Conservation (phyloP, 768 basidiomycete species). For the Strobilomyces dryophilus region DNA sequence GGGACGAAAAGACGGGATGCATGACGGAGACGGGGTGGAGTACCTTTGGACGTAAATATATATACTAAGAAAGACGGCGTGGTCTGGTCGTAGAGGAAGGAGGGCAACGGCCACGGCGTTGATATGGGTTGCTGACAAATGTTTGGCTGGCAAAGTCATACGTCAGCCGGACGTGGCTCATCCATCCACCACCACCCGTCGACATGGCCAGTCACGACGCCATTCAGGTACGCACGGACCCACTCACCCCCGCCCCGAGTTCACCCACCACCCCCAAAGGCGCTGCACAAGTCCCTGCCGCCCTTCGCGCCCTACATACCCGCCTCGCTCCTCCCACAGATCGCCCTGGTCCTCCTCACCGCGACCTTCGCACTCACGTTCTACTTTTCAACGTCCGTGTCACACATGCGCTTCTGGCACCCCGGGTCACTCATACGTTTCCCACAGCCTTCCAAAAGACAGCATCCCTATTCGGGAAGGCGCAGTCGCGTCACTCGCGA, state of each 20-base stretch:
- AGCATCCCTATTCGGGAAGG: constrained; percentile 63
- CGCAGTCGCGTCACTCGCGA: constrained; percentile 67
- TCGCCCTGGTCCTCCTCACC: constrained; percentile 69
- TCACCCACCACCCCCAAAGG: constrained; percentile 33
- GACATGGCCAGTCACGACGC: constrained; percentile 55
- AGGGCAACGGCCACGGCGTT: constrained; percentile 23
- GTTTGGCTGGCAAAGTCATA: constrained; percentile 46
- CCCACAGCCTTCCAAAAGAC: constrained; percentile 69
- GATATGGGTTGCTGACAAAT: constrained; percentile 57
- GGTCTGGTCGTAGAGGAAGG: constrained; percentile 23
- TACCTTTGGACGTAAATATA: constrained; percentile 13
- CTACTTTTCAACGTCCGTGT: constrained; percentile 81
- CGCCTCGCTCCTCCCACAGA: constrained; percentile 62
- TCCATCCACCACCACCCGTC: neutral
- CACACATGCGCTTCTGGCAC: neutral
- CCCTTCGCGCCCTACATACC: constrained; percentile 69
- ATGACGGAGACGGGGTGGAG: neutral
- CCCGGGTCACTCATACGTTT: constrained; percentile 4
- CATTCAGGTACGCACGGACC: constrained; percentile 43
- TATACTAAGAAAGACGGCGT: constrained; percentile 1
- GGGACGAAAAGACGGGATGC: neutral
- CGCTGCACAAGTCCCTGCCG: constrained; percentile 61
- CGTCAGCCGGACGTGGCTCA: constrained; percentile 36
- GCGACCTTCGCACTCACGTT: constrained; percentile 83
- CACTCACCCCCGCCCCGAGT: neutral